phyloP scores from a whole-genome alignment of 2,329 filamentous ascomycete genomes.

The Aspergillus eucalypticola region DNA sequence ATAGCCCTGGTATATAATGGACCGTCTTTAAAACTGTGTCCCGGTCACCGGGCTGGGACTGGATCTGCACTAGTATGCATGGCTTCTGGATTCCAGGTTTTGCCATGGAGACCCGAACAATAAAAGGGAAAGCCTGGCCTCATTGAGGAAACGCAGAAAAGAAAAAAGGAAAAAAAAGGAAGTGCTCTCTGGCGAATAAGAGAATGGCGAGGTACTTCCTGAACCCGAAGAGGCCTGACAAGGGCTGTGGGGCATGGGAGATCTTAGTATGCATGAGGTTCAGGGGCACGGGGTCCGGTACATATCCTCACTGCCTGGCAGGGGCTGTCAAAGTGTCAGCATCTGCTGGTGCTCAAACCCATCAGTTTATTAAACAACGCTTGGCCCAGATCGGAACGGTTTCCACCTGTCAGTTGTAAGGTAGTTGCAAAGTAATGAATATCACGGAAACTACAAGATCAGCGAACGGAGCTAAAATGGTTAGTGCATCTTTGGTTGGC shows the following conservation, averaged over 20 bases:
- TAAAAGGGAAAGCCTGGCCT: background rate
- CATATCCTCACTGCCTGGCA: conserved; percentile 5
- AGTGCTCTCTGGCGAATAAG: background rate
- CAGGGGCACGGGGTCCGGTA: conserved; percentile 19
- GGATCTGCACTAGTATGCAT: conserved; percentile 14
- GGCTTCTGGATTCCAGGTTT: conserved; percentile 1
- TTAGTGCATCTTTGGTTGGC: background rate
- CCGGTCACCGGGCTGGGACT: conserved; percentile 17
- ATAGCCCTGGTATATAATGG: conserved; percentile 12
- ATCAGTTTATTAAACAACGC: conserved; percentile 4
- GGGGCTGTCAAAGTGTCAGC: conserved; percentile 9
- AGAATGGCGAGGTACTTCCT: conserved; percentile 1
- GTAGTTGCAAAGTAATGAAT: too few relatives aligned
- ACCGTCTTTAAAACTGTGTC: conserved; percentile 14
- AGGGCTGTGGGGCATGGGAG: conserved; percentile 14
- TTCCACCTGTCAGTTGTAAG: background rate
- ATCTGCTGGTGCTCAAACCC: conserved; percentile 12
- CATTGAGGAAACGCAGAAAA: background rate
- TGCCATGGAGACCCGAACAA: background rate
- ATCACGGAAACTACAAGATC: too few relatives aligned
- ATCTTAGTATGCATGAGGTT: conserved; percentile 24
- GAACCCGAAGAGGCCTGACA: conserved; percentile 11
- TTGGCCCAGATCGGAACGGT: conserved; percentile 16
- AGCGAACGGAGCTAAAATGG: background rate
- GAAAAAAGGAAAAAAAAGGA: background rate